Conservation (phyloP, 1,139 yeast species). For the Starmera stellimalicola region DNA sequence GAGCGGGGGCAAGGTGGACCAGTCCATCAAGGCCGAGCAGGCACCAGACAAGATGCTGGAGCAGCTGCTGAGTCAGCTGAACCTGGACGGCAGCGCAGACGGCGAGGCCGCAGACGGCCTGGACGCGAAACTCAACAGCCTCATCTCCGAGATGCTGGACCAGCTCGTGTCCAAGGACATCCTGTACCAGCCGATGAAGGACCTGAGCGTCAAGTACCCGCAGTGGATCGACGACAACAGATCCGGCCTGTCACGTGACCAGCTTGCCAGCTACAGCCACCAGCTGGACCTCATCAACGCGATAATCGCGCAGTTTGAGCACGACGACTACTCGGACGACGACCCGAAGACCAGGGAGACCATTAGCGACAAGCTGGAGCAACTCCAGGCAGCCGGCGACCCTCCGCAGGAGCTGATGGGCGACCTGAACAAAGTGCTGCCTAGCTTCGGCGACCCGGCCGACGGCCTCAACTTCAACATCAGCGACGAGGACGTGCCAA, state of each 20-base stretch:
- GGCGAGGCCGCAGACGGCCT: slow-evolving; percentile 47
- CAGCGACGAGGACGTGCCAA: slow-evolving; percentile 36
- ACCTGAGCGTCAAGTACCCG: slow-evolving; percentile 54
- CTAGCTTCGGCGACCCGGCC: slow-evolving; percentile 39
- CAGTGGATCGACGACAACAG: slow-evolving; percentile 32
- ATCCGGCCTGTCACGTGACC: slow-evolving; percentile 35
- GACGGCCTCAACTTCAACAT: too few species aligned
- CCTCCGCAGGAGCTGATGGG: slow-evolving; percentile 80
- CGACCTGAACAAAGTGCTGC: slow-evolving; percentile 39
- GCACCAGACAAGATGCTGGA: slow-evolving; percentile 53
- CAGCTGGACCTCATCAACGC: slow-evolving; percentile 47
- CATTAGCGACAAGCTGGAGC: slow-evolving; percentile 50
- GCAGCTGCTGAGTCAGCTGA: slow-evolving; percentile 37
- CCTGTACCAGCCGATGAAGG: slow-evolving; percentile 81
- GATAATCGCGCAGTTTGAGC: slow-evolving; percentile 50
- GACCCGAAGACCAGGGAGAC: slow-evolving; percentile 41
- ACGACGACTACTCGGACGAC: slow-evolving; percentile 42
- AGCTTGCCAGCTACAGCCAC: slow-evolving; percentile 39
- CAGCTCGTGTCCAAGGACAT: slow-evolving; percentile 83
- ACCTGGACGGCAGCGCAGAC: slow-evolving; percentile 24
- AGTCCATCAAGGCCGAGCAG: slow-evolving; percentile 39
- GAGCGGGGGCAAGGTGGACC: slow-evolving; percentile 59
- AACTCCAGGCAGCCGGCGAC: slow-evolving; percentile 74
- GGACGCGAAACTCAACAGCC: too few species aligned
- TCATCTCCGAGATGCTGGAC: slow-evolving; percentile 70